Percentiles rank a stretch among this genome's conserved stretches.
phyloP scores from a whole-genome alignment of 2,329 filamentous ascomycete genomes.

The Diaporthe sp. region DNA sequence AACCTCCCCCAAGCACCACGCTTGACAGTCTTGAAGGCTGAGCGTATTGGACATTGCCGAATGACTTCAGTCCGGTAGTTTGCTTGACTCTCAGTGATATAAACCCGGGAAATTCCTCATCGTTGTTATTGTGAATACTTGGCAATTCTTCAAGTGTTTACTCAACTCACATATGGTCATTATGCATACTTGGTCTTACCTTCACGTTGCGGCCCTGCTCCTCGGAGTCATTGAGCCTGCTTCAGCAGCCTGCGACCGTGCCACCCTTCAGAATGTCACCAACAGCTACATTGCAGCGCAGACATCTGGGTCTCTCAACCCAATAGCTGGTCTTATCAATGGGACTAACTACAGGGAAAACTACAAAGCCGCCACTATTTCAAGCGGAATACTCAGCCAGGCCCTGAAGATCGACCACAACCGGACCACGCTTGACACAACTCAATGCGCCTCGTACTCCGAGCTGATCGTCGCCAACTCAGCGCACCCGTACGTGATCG shows the following conservation, averaged over 20 bases:
- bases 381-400: slow-evolving; percentile 50
- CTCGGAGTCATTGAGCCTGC: background rate
- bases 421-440: slow-evolving; percentile 54
- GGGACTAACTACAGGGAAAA: slow-evolving; percentile 51
- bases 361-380: slow-evolving; percentile 50
- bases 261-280: slow-evolving; percentile 42
- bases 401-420: slow-evolving; percentile 53
- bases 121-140: background rate
- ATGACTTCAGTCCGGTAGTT: background rate
- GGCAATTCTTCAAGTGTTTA: too few relatives aligned
- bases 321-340: slow-evolving; percentile 39
- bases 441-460: slow-evolving; percentile 54
- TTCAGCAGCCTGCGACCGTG: slow-evolving; percentile 41
- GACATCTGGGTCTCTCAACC: slow-evolving; percentile 42
- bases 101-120: background rate
- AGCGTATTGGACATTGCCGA: background rate
- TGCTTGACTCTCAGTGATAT: background rate
- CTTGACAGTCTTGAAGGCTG: background rate
- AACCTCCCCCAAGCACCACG: background rate
- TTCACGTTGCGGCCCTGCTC: background rate
- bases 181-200: background rate
- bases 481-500: slow-evolving; percentile 53
- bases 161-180: background rate
- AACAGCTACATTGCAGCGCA: slow-evolving; percentile 46
- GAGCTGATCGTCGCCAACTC: slow-evolving; percentile 52